Base-by-base conservation (phyloP, 73 alveolate species). In the Diophrys appendiculata region DNA sequence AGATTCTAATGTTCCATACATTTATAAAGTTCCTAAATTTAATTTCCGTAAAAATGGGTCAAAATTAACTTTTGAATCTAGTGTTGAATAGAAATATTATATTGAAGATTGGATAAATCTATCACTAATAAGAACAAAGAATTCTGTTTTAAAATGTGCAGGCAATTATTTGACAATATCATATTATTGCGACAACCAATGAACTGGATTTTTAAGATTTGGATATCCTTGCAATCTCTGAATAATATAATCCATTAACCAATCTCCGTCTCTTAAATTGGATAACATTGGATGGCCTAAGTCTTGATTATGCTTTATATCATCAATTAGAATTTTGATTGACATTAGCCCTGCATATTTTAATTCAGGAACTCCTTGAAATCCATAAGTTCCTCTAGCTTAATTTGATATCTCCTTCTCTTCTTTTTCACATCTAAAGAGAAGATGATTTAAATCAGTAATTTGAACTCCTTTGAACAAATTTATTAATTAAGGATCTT, bases 211-310 rank as follows among this genome's bases (percentile, higher is more conserved):
- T n/a, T 35, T 34, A 0, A 65, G 22, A 25, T 33, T 52, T 22
- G 5, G 28, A 52, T 78, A 25, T 8, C 43, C 72, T 8, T 68
- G 24, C 68, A 68, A 27, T 54, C 80, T 30, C 1, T 30, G 81
- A 8, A 83, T 70, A 24, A 95, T 74, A 81, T 95, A 97, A 65
- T 97, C 98, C 33, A 97, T 56, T 52, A 91, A 77, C 99, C 99
- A 97, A 81, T 97, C 88, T 24, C 99, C 99, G 24, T 87, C 78
- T 76, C 99, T 90, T 0, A 97, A 70, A 80, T 95, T 97, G 67
- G 93, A 92, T 56, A 84, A 86, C 31, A 86, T 34, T 23, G 84
- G 87, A 60, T 71, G 82, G 8, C 89, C 89, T 77, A 86, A 67
- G 73, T 86, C 86, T 52, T 65, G 79, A 24, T 76, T 55, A 11